Evolutionary conservation across 2,329 filamentous ascomycete genomes (phyloP).

Genomic region (Talaromyces atroroseus): DNA sequence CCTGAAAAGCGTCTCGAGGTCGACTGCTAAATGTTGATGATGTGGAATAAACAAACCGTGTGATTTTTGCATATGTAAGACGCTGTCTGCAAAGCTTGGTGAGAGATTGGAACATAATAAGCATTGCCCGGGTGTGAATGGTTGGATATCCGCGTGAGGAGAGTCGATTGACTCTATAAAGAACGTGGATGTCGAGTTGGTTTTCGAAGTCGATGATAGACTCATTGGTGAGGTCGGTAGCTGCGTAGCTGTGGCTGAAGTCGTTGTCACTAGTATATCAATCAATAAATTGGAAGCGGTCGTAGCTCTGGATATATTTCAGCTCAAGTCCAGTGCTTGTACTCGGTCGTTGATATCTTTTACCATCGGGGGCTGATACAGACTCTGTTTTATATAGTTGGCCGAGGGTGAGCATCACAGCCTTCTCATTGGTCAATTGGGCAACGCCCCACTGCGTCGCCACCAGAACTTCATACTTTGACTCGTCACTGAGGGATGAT

Average conservation of each 20-base stretch:
- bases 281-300: neutral
- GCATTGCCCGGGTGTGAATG: slow-evolving; percentile 11
- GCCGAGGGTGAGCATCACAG: neutral
- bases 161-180: neutral
- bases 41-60: slow-evolving; percentile 9
- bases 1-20: slow-evolving; percentile 9
- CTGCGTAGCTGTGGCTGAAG: neutral
- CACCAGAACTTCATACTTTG: neutral
- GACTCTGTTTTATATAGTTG: slow-evolving; percentile 1
- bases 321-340: neutral
- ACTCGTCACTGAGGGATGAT: slow-evolving; percentile 1
- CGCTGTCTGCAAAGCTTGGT: slow-evolving; percentile 1
- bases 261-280: neutral
- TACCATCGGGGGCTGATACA: neutral
- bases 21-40: slow-evolving; percentile 9
- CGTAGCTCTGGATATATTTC: neutral
- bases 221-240: neutral
- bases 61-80: slow-evolving; percentile 12
- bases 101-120: slow-evolving; percentile 2
- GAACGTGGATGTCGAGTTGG: neutral
- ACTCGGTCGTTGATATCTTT: neutral
- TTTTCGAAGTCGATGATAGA: neutral
- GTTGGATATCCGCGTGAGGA: neutral
- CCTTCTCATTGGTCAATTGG: neutral
- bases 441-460: neutral